A percentile compares a stretch with the other conserved stretches of the same genome.
Conservation (phyloP, 2,329 filamentous ascomycete species). For the Rhynchosporium secalis region DNA sequence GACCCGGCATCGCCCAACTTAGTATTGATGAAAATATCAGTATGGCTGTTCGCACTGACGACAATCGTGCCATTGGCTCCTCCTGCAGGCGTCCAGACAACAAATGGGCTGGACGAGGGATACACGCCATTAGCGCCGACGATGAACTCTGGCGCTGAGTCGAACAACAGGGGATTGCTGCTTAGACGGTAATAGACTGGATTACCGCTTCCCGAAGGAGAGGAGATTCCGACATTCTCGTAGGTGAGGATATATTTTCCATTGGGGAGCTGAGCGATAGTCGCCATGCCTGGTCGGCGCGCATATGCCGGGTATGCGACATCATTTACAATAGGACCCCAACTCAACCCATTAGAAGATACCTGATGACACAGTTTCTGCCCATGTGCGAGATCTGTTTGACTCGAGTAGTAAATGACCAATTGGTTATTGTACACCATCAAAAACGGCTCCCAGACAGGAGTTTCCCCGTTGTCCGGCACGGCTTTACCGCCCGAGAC, state of each 20-base stretch:
- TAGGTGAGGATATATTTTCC: slow-evolving; percentile 63
- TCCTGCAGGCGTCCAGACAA: slow-evolving; percentile 20
- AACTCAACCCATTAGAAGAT: slow-evolving; percentile 56
- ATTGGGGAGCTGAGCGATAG: slow-evolving; percentile 52
- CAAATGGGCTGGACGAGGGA: slow-evolving; percentile 16
- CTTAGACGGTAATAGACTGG: slow-evolving; percentile 13
- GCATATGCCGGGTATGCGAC: slow-evolving; percentile 59
- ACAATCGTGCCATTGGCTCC: slow-evolving; percentile 7
- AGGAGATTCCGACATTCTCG: slow-evolving; percentile 47
- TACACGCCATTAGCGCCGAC: not conserved
- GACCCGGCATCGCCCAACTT: not conserved
- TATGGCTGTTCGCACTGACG: not conserved
- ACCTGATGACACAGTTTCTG: slow-evolving; percentile 67
- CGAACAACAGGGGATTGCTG: slow-evolving; percentile 14
- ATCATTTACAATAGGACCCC: slow-evolving; percentile 59
- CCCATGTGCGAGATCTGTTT: slow-evolving; percentile 59
- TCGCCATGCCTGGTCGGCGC: slow-evolving; percentile 65
- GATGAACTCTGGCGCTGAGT: not conserved
- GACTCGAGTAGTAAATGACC: slow-evolving; percentile 69
- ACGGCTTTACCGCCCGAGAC: slow-evolving; percentile 58
- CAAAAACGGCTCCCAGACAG: slow-evolving; percentile 72
- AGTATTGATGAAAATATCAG: slow-evolving; percentile 12
- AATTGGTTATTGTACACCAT: slow-evolving; percentile 56
- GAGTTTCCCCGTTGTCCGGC: slow-evolving; percentile 57
- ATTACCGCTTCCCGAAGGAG: not conserved